phyloP scores from a whole-genome alignment of 257 asterid genomes.

The Solanum paucissectum region DNA sequence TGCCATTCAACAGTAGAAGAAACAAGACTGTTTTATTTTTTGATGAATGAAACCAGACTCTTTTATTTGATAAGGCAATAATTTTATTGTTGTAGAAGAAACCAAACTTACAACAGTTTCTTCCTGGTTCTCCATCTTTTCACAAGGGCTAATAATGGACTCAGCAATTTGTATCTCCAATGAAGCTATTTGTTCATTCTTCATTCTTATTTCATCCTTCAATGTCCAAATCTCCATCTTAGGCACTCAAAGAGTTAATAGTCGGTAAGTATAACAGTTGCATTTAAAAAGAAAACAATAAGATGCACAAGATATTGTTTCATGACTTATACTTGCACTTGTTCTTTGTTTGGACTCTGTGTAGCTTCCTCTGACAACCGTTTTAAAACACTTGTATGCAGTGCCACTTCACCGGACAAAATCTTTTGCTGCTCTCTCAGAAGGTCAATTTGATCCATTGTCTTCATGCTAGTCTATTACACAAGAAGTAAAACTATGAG shows the following conservation, averaged over 20 bases:
- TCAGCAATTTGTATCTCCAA: conserved; percentile 66
- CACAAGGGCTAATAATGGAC: conserved; percentile 35
- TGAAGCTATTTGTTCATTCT: conserved; percentile 67
- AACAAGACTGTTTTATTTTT: background rate
- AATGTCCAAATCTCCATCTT: conserved; percentile 66
- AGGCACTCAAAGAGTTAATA: conserved; percentile 2
- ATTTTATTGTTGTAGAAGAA: background rate
- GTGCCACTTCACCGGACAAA: conserved; percentile 85
- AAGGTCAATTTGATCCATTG: conserved; percentile 79
- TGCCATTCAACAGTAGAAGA: background rate
- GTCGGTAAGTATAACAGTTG: conserved; percentile 2
- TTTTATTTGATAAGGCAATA: background rate
- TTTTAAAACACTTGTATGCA: conserved; percentile 70
- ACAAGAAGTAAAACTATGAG: conserved; percentile 8
- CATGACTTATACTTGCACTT: conserved; percentile 42
- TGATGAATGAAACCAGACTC: background rate
- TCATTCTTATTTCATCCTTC: conserved; percentile 63
- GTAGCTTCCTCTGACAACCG: conserved; percentile 71
- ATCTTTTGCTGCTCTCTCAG: conserved; percentile 88
- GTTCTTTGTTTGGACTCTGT: conserved; percentile 51
- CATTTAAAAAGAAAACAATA: background rate
- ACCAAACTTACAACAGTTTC: conserved; percentile 53
- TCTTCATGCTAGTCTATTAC: conserved; percentile 53
- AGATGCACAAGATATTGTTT: background rate
- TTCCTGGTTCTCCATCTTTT: conserved; percentile 42